A percentile compares a stretch with the other conserved stretches of the same genome.
These are phyloP conservation scores for Plenodomus lindquistii DNA, from an alignment of 2,329 filamentous ascomycete genomes.

Conservation along the genomic window DNA sequence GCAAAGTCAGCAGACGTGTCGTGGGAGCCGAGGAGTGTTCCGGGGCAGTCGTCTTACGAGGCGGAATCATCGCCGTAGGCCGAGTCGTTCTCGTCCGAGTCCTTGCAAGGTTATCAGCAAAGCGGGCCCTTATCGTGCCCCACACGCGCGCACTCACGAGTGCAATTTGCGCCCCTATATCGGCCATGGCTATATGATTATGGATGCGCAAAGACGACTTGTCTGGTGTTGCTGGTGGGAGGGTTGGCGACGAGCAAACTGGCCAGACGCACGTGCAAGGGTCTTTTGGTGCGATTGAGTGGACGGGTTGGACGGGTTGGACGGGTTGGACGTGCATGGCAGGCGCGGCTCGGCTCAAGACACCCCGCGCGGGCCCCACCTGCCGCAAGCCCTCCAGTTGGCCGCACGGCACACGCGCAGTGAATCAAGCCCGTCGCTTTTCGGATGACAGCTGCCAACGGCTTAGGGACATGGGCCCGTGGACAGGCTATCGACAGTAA, in stretches of 20 bases:
- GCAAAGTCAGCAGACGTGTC: conserved; percentile 3
- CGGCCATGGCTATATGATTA: conserved; percentile 15
- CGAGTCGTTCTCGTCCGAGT: conserved; percentile 21
- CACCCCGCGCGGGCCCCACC: too few relatives aligned
- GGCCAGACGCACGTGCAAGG: not conserved
- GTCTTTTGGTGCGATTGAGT: not conserved
- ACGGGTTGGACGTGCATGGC: conserved; percentile 4
- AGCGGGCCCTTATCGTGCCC: not conserved
- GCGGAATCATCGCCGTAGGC: conserved; percentile 22
- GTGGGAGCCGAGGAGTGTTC: too few relatives aligned
- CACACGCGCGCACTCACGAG: conserved; percentile 8
- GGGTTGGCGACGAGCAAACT: not conserved
- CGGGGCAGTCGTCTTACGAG: conserved; percentile 18
- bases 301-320: not conserved
- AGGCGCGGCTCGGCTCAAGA: conserved; percentile 12
- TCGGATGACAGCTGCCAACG: not conserved
- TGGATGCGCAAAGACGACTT: not conserved
- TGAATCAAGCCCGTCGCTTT: not conserved
- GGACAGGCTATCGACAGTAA: not conserved
- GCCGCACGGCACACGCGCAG: not conserved
- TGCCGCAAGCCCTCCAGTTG: conserved; percentile 2
- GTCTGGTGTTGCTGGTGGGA: not conserved
- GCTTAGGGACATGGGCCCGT: too few relatives aligned
- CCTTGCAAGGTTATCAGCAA: conserved; percentile 11
- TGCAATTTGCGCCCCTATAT: conserved; percentile 18